Base-by-base conservation (phyloP, 2,329 filamentous ascomycete species). In the Ophiocordyceps polyrhachis-furcata region DNA sequence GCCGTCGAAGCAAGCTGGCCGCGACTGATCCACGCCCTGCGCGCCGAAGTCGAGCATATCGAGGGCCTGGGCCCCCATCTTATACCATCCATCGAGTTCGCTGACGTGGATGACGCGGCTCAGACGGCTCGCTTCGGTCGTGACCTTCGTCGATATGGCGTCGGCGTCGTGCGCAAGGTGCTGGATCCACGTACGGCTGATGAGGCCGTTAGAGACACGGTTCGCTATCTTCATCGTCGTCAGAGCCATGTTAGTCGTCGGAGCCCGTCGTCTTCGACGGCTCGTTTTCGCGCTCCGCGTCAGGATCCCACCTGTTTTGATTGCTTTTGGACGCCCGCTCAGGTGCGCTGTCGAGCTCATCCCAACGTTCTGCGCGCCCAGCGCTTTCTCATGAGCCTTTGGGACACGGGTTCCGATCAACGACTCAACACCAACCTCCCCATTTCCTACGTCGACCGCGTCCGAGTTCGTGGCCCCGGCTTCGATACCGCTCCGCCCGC, bases 271-370 rank as follows among this genome's bases (percentile, higher is more conserved):
- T 28, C 25, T 28, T 28, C 25, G 25, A 28, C 25, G 15, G 31
- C 17, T 8, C 51, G 54, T 43, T 51, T 57, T 42, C 58, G 56
- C 32, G 49, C 54, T 5, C 50, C 55, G 12, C 50, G 52, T 21
- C 57, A 60, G 51, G 74, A 79, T 38, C 79, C 79, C 5, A 75
- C 79, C 1, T 82, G 81, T 44, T 83, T 79, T 59, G 79, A 83
- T 58, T 72, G 83, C 53, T 83, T 82, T 62, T 83, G 79, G 80
- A 79, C 79, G 5, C 78, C 78, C 0, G 73, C 78, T 1, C 80
- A 84, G 60, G 70, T 80, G 45, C 70, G 73, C 52, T 76, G 78
- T n/a, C 73, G 80, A 21, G 73, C 76, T 0, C 76, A 84, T 51
- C 74, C 77, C 4, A 70, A 73, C 50, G 68, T 83, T 48, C 64